Base-by-base conservation (phyloP, 1,139 yeast species). In the Magnusiomyces sp. region DNA sequence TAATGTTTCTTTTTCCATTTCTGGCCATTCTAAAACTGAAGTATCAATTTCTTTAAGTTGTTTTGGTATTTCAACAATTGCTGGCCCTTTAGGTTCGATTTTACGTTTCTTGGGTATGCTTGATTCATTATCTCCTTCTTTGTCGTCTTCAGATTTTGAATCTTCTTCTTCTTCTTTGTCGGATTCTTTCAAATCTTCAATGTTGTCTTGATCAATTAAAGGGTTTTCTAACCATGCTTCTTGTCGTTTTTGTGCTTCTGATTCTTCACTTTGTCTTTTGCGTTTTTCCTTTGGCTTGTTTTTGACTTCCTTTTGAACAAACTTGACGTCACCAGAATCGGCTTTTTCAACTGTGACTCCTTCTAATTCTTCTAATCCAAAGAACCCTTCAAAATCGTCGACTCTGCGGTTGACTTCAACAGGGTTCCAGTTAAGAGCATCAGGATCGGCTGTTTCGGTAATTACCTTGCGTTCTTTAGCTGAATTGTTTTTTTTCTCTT, bases 361-460 rank as follows among this genome's bases (percentile, higher is more conserved):
- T 49, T 89, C 97, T 49, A 92, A 77, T 64, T 92, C 98, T 65
- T 92, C 97, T 41, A 92, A 69, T 0, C 97, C 98, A 66, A 81
- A 87, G 58, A 89, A 83, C 0, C 97, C 97, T 59, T 84, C 90
- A 62, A 84, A 85, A 64, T 87, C 95, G 53, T 83, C 96, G 53
- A 87, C 66, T 38, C 88, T 82, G 2, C 50, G 46, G 56, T 86
- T 92, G 46, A 92, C 77, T 1, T 83, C 84, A 13, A 88, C 95
- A 4, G 81, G 67, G 58, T 83, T 84, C 98, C 98, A 92, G 7
- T 57, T 52, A 43, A 69, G 55, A n/a, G 64, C 62, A 39, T 65
- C 61, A 19, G 63, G 52, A 36, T 56, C 50, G 1, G 43, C 34
- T 17, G 45, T 42, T 9, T 9, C n/a, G n/a, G n/a, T n/a, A n/a